Conservation (phyloP, 176 grass and related monocot genomes). For the Oryza meyeriana region DNA sequence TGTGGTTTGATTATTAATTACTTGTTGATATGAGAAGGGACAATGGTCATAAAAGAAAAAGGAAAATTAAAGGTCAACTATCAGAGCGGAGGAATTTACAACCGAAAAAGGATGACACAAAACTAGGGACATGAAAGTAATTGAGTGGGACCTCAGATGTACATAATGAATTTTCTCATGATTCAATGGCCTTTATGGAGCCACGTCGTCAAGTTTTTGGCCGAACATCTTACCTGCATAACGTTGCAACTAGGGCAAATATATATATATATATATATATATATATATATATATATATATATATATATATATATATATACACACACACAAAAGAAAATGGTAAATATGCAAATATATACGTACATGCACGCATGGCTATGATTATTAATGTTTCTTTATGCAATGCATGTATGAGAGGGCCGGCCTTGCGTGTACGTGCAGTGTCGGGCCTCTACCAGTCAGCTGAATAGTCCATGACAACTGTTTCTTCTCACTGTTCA, state of each 20-base stretch:
- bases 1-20: neutral
- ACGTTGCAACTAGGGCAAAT: neutral
- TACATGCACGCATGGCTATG: neutral
- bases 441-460: constrained; percentile 26
- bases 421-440: neutral
- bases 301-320: too few species aligned
- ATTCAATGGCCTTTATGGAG: neutral
- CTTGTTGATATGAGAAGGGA: neutral
- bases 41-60: neutral
- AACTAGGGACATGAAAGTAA: neutral
- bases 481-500: neutral
- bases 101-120: neutral
- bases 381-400: neutral
- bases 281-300: too few species aligned
- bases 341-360: too few species aligned
- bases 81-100: neutral
- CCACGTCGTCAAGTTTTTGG: neutral
- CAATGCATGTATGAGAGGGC: neutral
- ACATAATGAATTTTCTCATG: neutral
- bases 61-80: neutral
- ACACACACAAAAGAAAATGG: too few species aligned
- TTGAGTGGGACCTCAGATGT: neutral
- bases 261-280: too few species aligned
- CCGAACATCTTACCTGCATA: neutral
- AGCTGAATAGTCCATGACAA: neutral